Percentiles rank a stretch among this genome's conserved stretches.
Conservation (phyloP, 257 asterid species). For the Parsonsia alboflavescens region DNA sequence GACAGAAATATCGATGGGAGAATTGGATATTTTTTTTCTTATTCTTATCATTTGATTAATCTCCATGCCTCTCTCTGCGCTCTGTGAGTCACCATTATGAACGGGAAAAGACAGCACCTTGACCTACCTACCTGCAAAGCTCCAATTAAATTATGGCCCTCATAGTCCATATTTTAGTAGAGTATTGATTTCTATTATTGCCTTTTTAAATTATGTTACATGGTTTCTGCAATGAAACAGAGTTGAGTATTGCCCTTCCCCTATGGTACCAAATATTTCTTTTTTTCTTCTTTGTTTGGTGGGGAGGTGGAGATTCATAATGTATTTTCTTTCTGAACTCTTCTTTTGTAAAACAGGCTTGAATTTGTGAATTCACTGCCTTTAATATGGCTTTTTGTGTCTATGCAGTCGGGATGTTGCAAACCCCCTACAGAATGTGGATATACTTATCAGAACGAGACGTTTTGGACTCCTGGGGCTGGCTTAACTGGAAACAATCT, state of each 20-base stretch:
- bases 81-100: constrained; percentile 9
- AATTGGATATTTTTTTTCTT: neutral
- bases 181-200: neutral
- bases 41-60: neutral
- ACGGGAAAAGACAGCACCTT: constrained; percentile 6
- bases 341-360: too few species aligned
- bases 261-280: constrained; percentile 2
- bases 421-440: constrained; percentile 87
- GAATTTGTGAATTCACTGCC: neutral
- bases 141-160: constrained; percentile 9
- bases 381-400: neutral
- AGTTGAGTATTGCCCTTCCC: neutral
- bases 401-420: constrained; percentile 83
- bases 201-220: neutral
- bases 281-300: neutral
- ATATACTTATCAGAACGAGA: constrained; percentile 54
- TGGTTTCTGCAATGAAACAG: neutral
- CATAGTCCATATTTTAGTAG: neutral
- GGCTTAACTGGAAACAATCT: constrained; percentile 41
- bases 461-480: constrained; percentile 42
- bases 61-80: neutral
- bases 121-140: constrained; percentile 4
- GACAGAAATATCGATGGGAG: neutral
- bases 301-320: neutral
- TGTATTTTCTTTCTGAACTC: neutral